phyloP scores from a whole-genome alignment of 208 protist genomes.

The Crithidia acanthocephali region DNA sequence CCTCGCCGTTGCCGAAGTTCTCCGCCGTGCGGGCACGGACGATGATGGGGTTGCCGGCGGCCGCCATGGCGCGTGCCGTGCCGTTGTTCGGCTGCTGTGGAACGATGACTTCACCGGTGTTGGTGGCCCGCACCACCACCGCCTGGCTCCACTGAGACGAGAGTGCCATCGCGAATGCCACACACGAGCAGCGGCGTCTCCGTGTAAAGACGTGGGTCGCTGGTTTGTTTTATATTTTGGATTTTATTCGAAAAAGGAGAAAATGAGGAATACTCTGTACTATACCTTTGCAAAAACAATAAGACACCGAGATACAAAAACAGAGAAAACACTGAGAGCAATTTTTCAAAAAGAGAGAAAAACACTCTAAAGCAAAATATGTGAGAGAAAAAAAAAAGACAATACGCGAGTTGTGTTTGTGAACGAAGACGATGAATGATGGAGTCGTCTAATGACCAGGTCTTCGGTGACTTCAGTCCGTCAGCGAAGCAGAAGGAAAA shows the following conservation, averaged over 20 bases:
- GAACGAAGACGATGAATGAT: no score
- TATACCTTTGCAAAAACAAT: not conserved
- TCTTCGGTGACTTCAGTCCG: no score
- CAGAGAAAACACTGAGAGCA: not conserved
- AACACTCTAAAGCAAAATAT: not conserved
- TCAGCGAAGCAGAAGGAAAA: no score
- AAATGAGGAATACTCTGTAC: not conserved
- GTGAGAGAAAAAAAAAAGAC: not conserved
- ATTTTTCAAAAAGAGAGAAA: not conserved
- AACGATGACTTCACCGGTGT: slow-evolving; percentile 38
- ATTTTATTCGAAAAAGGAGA: no score
- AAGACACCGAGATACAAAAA: not conserved
- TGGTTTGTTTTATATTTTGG: no score
- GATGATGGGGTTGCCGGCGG: slow-evolving; percentile 65
- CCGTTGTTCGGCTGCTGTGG: slow-evolving; percentile 36
- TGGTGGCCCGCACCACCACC: slow-evolving; percentile 63
- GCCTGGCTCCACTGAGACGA: slow-evolving; percentile 68
- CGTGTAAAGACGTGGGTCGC: no score
- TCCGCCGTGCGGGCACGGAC: slow-evolving; percentile 52
- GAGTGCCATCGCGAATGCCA: slow-evolving; percentile 58
- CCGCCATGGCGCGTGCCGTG: slow-evolving; percentile 49
- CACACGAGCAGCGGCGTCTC: no score
- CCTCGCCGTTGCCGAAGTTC: slow-evolving; percentile 29
- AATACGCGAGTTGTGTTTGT: no score
- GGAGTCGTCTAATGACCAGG: no score